Evolutionary conservation across 306 rosid species (phyloP).

Genomic region (Castanospermum australe): DNA sequence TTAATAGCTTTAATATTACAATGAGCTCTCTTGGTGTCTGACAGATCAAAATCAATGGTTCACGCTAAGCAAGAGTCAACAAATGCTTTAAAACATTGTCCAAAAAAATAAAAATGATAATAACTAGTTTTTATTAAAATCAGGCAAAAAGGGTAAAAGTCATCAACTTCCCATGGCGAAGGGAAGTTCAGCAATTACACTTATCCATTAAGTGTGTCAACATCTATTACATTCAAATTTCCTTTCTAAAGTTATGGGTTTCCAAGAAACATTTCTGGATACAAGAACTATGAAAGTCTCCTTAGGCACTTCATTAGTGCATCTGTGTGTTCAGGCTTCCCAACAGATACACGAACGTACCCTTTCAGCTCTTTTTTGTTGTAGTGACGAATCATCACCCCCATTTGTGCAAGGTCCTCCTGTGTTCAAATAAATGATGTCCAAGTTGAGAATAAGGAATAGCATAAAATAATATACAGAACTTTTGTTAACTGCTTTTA

Average conservation of each 20-base stretch:
- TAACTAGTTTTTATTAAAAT: too few species aligned
- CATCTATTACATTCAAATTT: not conserved
- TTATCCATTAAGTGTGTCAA: not conserved
- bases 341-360: conserved; percentile 85
- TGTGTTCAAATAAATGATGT: conserved; percentile 11
- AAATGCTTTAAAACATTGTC: too few species aligned
- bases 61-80: too few species aligned
- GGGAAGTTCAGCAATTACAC: not conserved
- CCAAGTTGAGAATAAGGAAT: not conserved
- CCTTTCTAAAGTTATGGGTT: too few species aligned
- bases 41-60: too few species aligned
- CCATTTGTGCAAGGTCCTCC: conserved; percentile 95
- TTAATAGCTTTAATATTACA: too few species aligned
- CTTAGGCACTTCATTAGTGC: conserved; percentile 66
- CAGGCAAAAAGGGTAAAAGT: too few species aligned
- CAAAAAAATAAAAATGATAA: too few species aligned
- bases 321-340: conserved; percentile 93
- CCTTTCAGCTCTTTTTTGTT: conserved; percentile 86
- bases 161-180: too few species aligned
- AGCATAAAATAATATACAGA: not conserved
- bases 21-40: too few species aligned
- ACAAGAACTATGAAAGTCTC: conserved; percentile 30
- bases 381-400: conserved; percentile 98
- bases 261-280: not conserved
- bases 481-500: not conserved